Base-by-base conservation (phyloP, 164 flowering plant genomes). In the Chloranthus sessilifolius region DNA sequence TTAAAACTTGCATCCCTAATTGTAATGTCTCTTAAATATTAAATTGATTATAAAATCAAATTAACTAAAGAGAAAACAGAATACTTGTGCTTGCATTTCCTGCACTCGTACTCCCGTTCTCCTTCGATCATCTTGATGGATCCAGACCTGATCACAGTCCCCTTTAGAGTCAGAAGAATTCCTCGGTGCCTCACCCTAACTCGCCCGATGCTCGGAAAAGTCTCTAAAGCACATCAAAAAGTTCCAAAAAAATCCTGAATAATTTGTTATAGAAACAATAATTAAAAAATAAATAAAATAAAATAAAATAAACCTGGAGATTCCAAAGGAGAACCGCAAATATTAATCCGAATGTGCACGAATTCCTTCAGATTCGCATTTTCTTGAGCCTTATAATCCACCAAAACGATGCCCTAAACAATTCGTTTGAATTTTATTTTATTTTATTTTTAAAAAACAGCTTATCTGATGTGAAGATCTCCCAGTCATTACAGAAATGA, bases 121-220 rank as follows among this genome's bases (percentile, higher is more conserved):
- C 99, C 99, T 75, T 92, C 97, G 37, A 82, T 74, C 89, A 87
- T 86, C 74, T 92, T 86, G 30, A 88, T 63, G 19, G 83, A 64
- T 53, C 97, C 97, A 1, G 99, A 78, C 58, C 97, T 74, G 21
- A 84, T 86, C 0, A 92, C 97, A 9, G 95, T 92, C 48, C 97
- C 99, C 68, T 86, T 84, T 24, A 88, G 77, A 26, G 91, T 84
- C 24, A 92, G 80, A 58, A 92, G 94, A 37, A 81, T 73, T 12
- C 89, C 91, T 1, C 83, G 73, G 64, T 92, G 99, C 71, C 76
- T 84, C 73, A 82, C 96, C 65, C 99, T 75, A 39, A 92, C 75
- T 1, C 71, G 71, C 27, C 99, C 97, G 67, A 92, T 92, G 54
- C 92, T 81, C 9, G 97, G 96, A 60, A 75, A 88, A 7, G 83